A percentile compares a stretch with the other conserved stretches of the same genome.
Evolutionary conservation across 805 yeast genomes (phyloP).

Genomic region (Yarrowia sp.): DNA sequence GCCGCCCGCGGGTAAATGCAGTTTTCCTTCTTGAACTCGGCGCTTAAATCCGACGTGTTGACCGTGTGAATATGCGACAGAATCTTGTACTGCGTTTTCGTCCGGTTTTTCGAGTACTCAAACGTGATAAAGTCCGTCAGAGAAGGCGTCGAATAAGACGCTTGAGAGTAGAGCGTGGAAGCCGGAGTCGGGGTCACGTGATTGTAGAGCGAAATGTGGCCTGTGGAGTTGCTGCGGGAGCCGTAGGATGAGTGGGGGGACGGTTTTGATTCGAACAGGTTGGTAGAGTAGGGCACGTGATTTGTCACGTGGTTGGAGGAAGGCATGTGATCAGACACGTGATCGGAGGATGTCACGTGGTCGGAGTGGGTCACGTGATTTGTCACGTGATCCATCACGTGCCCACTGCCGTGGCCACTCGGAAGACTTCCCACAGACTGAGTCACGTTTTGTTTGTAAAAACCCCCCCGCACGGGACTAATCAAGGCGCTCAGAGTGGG

Average conservation of each 20-base stretch:
- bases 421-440: too few relatives aligned
- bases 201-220: not conserved
- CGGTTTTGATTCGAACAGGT: not conserved
- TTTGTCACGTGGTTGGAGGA: too few relatives aligned
- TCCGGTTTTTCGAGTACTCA: constrained; percentile 49
- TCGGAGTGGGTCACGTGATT: too few relatives aligned
- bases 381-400: too few relatives aligned
- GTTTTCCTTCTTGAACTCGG: constrained; percentile 52
- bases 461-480: not conserved
- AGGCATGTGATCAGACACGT: too few relatives aligned
- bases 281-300: not conserved
- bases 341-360: too few relatives aligned
- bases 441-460: constrained; percentile 6
- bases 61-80: constrained; percentile 51
- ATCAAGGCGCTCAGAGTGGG: constrained; percentile 6
- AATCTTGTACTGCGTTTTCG: constrained; percentile 47
- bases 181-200: not conserved
- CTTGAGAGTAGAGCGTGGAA: not conserved
- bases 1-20: constrained; percentile 60
- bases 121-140: constrained; percentile 45
- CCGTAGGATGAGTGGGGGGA: not conserved
- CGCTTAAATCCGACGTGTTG: constrained; percentile 44
- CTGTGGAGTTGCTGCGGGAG: constrained; percentile 1
- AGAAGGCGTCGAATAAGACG: constrained; percentile 11
- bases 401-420: too few relatives aligned